Evolutionary conservation across 495 filamentous ascomycete species (phyloP).

Genomic region (Endocarpon pusillum): DNA sequence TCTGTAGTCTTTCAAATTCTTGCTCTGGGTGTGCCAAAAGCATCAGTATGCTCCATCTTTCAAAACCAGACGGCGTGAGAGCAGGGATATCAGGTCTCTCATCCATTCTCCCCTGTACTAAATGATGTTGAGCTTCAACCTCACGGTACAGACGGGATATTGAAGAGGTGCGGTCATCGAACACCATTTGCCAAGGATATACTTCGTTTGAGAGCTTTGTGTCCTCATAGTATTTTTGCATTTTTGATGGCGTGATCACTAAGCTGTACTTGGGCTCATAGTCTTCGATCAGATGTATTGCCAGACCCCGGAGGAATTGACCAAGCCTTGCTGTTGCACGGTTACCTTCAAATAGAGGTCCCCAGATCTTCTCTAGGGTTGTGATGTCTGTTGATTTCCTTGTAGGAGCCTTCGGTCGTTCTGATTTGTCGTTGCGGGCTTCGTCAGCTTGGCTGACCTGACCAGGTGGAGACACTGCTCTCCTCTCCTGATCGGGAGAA

Average conservation of each 20-base stretch:
- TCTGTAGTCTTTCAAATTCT: constrained; percentile 59
- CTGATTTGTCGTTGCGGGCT: too few relatives aligned
- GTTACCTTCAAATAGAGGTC: constrained; percentile 51
- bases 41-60: constrained; percentile 55
- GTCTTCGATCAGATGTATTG: constrained; percentile 65
- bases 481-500: constrained; percentile 10
- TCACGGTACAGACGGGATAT: constrained; percentile 61
- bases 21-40: constrained; percentile 63
- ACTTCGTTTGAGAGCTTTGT: constrained; percentile 43
- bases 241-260: constrained; percentile 67
- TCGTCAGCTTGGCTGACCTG: constrained; percentile 19
- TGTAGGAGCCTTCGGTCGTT: constrained; percentile 25
- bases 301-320: constrained; percentile 59
- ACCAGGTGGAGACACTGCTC: constrained; percentile 14
- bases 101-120: constrained; percentile 45
- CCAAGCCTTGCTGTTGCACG: constrained; percentile 49
- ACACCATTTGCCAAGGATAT: constrained; percentile 47
- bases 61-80: constrained; percentile 66
- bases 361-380: constrained; percentile 57
- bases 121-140: constrained; percentile 62
- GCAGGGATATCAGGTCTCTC: constrained; percentile 53
- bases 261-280: constrained; percentile 55
- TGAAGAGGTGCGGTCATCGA: constrained; percentile 34
- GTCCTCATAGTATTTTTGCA: constrained; percentile 59
- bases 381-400: constrained; percentile 36